phyloP scores from a whole-genome alignment of 2,329 filamentous ascomycete genomes.

The Arthroderma sp. region DNA sequence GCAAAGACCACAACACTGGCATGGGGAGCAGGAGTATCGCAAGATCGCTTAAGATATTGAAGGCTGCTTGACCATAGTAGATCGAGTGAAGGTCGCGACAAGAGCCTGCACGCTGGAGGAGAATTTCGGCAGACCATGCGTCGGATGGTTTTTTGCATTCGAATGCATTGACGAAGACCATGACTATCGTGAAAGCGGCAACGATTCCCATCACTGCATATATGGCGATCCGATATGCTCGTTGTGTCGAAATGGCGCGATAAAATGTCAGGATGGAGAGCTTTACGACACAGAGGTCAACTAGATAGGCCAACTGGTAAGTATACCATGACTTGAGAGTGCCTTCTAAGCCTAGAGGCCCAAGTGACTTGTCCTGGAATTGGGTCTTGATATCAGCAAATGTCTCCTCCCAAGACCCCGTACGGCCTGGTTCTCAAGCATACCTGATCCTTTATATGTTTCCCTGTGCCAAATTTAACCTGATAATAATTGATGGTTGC shows the following conservation, averaged over 20 bases:
- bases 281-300: constrained; percentile 27
- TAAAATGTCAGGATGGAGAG: constrained; percentile 32
- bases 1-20: constrained; percentile 19
- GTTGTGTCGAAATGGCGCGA: constrained; percentile 22
- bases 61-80: constrained; percentile 11
- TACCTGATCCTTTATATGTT: too few species aligned
- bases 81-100: constrained; percentile 3
- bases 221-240: constrained; percentile 13
- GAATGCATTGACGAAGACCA: constrained; percentile 19
- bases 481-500: too few species aligned
- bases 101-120: constrained; percentile 2
- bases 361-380: too few species aligned
- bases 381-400: too few species aligned
- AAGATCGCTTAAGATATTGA: constrained; percentile 23
- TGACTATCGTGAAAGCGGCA: constrained; percentile 16
- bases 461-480: too few species aligned
- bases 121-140: constrained; percentile 3
- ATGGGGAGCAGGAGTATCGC: constrained; percentile 23
- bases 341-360: too few species aligned
- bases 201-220: constrained; percentile 16
- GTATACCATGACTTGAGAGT: too few species aligned
- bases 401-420: too few species aligned
- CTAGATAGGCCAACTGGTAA: constrained; percentile 22
- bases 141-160: constrained; percentile 14
- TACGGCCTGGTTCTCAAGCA: too few species aligned